Evolutionary conservation across 2,329 filamentous ascomycete genomes (phyloP).

Genomic region (Pestalotiopsis fici): DNA sequence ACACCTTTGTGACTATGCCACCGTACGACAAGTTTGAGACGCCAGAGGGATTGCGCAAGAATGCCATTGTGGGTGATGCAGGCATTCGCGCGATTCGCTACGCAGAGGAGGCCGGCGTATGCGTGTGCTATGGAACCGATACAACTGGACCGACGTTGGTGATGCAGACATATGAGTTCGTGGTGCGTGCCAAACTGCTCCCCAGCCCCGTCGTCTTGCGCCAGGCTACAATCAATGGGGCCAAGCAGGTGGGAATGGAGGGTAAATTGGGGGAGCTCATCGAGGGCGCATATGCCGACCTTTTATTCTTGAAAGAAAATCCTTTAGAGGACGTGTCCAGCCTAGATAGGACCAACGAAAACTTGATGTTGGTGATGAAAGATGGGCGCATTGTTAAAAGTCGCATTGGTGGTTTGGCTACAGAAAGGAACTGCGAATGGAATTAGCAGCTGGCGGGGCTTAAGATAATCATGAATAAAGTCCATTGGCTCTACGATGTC

Average conservation of each 20-base stretch:
- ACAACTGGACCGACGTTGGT: constrained; percentile 47
- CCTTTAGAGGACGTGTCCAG: constrained; percentile 52
- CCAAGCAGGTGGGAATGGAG: constrained; percentile 44
- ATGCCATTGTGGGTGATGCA: not conserved
- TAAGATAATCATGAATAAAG: not conserved
- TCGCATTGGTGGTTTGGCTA: not conserved
- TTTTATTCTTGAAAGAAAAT: constrained; percentile 49
- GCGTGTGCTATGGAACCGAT: constrained; percentile 53
- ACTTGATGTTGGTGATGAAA: constrained; percentile 50
- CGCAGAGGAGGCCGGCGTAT: constrained; percentile 47
- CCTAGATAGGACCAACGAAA: constrained; percentile 43
- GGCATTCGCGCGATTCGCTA: not conserved
- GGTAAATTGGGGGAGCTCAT: constrained; percentile 44
- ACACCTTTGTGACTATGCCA: not conserved
- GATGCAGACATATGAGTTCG: constrained; percentile 48
- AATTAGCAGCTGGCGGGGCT: not conserved
- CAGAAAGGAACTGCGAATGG: not conserved
- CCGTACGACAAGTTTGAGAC: not conserved
- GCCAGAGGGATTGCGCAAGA: not conserved
- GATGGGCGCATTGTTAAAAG: constrained; percentile 37
- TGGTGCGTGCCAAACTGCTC: constrained; percentile 40
- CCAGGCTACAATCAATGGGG: constrained; percentile 41
- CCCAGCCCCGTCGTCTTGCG: constrained; percentile 16
- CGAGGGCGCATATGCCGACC: constrained; percentile 47
- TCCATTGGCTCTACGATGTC: too few species aligned